Base-by-base conservation (phyloP, 2,329 filamentous ascomycete genomes). In the Hypoxylon sp. region DNA sequence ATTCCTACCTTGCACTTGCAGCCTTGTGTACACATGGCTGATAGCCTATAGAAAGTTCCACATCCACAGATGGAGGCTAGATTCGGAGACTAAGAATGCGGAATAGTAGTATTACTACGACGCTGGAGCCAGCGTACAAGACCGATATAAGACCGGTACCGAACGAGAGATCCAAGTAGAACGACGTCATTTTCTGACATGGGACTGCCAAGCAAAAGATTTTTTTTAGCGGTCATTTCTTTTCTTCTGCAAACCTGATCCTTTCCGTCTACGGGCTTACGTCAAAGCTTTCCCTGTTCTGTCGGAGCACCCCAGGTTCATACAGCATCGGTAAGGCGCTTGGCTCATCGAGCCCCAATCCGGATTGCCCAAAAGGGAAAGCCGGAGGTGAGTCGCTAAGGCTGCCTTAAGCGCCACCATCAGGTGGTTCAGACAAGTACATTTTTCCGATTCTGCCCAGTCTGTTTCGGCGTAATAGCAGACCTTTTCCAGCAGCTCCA, bases 121-220 rank as follows among this genome's bases (percentile, higher is more conserved):
- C 31, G 7, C 26, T n/a, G n/a, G n/a, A n/a, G n/a, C n/a, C 40
- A 18, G 23, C 11, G 20, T 23, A 23, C 3, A 7, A 23, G 43
- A 38, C 63, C 63, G 63, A 65, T 64, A 60, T 65, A 65, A 60
- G 58, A 52, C 63, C 63, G 63, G 40, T 53, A 57, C 41, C 52
- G 54, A 59, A 43, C 11, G 23, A 42, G 42, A 35, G 10, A 47
- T 37, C 60, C 38, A 37, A 56, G 55, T 41, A 26, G 45, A 43
- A 9, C 41, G 38, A 65, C 63, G 63, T 65, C 63, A 65, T 63
- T 23, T 49, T 54, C 57, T 61, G 15, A 61, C 56, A 11, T n/a
- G 27, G 46, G n/a, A n/a, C n/a, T n/a, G n/a, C 35, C 46, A 50
- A 48, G 50, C 49, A 48, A 20, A 53, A 33, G n/a, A n/a, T n/a